A percentile compares a stretch with the other conserved stretches of the same genome.
Conservation (phyloP, 805 yeast genomes). For the Lachancea fermentati region DNA sequence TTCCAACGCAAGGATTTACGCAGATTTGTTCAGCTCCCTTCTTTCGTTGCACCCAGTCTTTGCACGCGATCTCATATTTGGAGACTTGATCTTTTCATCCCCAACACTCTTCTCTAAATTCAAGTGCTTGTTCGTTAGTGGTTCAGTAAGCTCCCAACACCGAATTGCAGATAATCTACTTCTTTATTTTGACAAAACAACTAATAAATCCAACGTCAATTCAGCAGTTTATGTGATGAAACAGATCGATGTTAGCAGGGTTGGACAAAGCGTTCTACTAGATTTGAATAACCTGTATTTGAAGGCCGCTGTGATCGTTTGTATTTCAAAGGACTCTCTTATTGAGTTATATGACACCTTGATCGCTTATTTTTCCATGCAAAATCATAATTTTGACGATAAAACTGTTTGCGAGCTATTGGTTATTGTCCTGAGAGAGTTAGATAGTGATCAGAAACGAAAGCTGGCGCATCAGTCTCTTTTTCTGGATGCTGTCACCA, state of each 20-base stretch:
- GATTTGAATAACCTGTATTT: slow-evolving; percentile 14
- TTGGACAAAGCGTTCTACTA: slow-evolving; percentile 11
- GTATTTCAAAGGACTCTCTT: slow-evolving; percentile 8
- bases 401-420: slow-evolving; percentile 20
- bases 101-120: slow-evolving; percentile 10
- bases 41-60: slow-evolving; percentile 5
- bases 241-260: slow-evolving; percentile 10
- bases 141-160: slow-evolving; percentile 15
- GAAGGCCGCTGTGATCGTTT: slow-evolving; percentile 15
- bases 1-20: slow-evolving; percentile 1
- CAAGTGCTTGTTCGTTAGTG: slow-evolving; percentile 8
- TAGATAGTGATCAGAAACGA: slow-evolving; percentile 8
- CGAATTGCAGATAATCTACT: slow-evolving; percentile 17
- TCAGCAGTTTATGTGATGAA: slow-evolving; percentile 12
- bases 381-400: slow-evolving; percentile 14
- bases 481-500: slow-evolving; percentile 28
- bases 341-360: slow-evolving; percentile 1
- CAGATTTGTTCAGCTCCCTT: slow-evolving; percentile 7
- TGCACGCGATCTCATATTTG: slow-evolving; percentile 15
- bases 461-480: slow-evolving; percentile 13
- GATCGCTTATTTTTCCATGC: slow-evolving; percentile 2
- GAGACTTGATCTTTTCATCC: slow-evolving; percentile 15
- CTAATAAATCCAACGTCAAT: slow-evolving; percentile 6
- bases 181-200: slow-evolving; percentile 16
- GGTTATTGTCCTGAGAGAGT: slow-evolving; percentile 11